Evolutionary conservation across 176 grass and related monocot species (phyloP), one percentile per base, ranked within the genome.

Genomic region (Pontederia paniculata): DNA sequence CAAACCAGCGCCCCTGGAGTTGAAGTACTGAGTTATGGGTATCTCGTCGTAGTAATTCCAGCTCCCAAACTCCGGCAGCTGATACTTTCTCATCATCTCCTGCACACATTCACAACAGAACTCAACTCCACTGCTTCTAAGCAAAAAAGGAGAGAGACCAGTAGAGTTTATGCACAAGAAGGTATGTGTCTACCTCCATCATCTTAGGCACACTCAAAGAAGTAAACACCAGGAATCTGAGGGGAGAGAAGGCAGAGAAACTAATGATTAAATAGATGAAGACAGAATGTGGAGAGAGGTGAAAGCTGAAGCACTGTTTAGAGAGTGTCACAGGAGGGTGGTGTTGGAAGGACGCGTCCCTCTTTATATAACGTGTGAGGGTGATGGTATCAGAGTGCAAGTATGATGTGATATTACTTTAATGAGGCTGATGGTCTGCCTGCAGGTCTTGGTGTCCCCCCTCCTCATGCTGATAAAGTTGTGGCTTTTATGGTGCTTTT

Each of bases 391-490:
- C 28, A 37, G 28, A 37, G 28, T 37, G 28, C 28, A 37, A 37
- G 28, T 37, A 37, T 37, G 28, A 37, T 37, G 28, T 37, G 28
- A 20, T 53, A 20, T 20, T 11, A 19, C 20, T 53, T 19, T 21
- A 53, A 53, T 51, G 49, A 17, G 49, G 8, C 1, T 17, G 18
- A 7, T 21, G 17, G 10, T 52, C 50, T 52, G 50, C 50, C 9
- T 10, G 17, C 50, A 53, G n/a, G 17, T 19, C 2, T 21, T 8
- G 51, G 17, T 53, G n/a, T n/a, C 51, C 51, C 9, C 2, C 3
- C 51, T 21, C 17, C 51, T 53, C 51, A 20, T 53, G 51, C 51
- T 53, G 51, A 20, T 53, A 53, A 53, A 53, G 51, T 53, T n/a
- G 2, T 19, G 20, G 51, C 51, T 53, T 53, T 53, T 53, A n/a